Percentiles rank a stretch among this genome's conserved stretches.
These are phyloP conservation scores for Artemisia princeps DNA, from an alignment of 140 eudicot genomes.

Conservation along the genomic window DNA sequence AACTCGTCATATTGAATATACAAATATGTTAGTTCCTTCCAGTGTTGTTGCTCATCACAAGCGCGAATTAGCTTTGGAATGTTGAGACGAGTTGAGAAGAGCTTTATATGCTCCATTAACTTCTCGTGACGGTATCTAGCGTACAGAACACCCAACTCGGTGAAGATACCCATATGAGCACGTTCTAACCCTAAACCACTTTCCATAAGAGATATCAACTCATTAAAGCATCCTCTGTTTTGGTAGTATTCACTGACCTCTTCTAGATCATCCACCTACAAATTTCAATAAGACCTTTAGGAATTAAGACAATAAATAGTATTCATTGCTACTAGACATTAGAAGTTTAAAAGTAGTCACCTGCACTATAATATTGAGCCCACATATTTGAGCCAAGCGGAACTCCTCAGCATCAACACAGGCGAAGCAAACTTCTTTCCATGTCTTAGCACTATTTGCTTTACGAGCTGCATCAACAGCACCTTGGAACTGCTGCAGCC, in stretches of 20 bases:
- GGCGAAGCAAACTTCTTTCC: constrained; percentile 99
- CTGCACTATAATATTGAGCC: constrained; percentile 95
- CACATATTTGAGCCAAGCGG: constrained; percentile 97
- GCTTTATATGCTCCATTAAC: constrained; percentile 94
- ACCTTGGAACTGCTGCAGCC: constrained; percentile 92
- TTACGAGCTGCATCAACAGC: constrained; percentile 98
- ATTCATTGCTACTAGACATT: not conserved
- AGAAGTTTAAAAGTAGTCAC: constrained; percentile 18
- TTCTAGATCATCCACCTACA: constrained; percentile 92
- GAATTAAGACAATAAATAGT: not conserved
- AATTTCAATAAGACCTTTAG: constrained; percentile 11
- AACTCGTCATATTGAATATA: constrained; percentile 93
- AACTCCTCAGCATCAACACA: constrained; percentile 99
- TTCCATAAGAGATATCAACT: constrained; percentile 91
- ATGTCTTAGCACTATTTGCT: constrained; percentile 94
- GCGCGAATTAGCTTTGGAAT: constrained; percentile 95
- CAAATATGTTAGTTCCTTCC: constrained; percentile 86
- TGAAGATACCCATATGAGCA: constrained; percentile 99
- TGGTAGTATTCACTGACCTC: constrained; percentile 94
- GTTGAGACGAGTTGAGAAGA: constrained; percentile 91
- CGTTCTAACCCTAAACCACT: constrained; percentile 97
- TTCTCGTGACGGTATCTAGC: constrained; percentile 96
- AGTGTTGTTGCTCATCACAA: constrained; percentile 98
- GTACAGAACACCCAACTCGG: constrained; percentile 91
- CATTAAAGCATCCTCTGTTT: constrained; percentile 97